Evolutionary conservation across 768 basidiomycete species (phyloP).

Genomic region (Tricholoma terreum): DNA sequence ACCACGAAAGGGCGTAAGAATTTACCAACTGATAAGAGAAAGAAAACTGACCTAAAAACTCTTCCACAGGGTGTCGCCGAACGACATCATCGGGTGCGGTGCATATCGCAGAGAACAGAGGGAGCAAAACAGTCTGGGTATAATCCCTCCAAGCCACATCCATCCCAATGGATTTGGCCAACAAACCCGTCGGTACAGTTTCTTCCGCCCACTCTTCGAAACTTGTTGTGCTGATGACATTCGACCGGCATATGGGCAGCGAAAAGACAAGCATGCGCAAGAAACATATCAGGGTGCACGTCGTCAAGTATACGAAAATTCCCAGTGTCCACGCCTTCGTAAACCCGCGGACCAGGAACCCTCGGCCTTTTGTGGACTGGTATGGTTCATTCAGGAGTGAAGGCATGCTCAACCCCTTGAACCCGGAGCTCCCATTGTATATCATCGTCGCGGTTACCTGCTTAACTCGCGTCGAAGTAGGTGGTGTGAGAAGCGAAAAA

Average conservation of each 20-base stretch:
- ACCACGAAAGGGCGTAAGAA: neutral
- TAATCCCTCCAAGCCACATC: constrained; percentile 54
- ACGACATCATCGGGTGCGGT: constrained; percentile 59
- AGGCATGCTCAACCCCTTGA: constrained; percentile 51
- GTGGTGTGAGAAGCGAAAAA: constrained; percentile 50
- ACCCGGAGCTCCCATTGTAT: constrained; percentile 63
- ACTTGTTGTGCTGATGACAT: constrained; percentile 30
- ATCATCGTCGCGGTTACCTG: constrained; percentile 50
- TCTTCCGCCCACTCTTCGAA: constrained; percentile 48
- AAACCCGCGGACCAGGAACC: constrained; percentile 13
- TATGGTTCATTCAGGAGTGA: constrained; percentile 28
- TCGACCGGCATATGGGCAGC: constrained; percentile 39
- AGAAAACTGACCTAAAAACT: constrained; percentile 54
- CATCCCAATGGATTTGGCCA: constrained; percentile 42
- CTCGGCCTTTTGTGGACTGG: constrained; percentile 15
- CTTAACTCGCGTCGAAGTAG: constrained; percentile 17
- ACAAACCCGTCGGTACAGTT: constrained; percentile 37
- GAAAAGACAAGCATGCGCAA: constrained; percentile 40
- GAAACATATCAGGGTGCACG: constrained; percentile 46
- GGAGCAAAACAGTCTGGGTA: constrained; percentile 50
- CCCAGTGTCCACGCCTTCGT: constrained; percentile 27
- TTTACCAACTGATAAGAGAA: neutral
- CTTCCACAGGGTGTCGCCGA: constrained; percentile 55
- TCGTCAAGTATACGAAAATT: constrained; percentile 40
- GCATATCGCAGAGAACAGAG: constrained; percentile 71